A percentile compares a stretch with the other conserved stretches of the same genome.
phyloP scores from a whole-genome alignment of 345 rosid species.

The Salix brachista region DNA sequence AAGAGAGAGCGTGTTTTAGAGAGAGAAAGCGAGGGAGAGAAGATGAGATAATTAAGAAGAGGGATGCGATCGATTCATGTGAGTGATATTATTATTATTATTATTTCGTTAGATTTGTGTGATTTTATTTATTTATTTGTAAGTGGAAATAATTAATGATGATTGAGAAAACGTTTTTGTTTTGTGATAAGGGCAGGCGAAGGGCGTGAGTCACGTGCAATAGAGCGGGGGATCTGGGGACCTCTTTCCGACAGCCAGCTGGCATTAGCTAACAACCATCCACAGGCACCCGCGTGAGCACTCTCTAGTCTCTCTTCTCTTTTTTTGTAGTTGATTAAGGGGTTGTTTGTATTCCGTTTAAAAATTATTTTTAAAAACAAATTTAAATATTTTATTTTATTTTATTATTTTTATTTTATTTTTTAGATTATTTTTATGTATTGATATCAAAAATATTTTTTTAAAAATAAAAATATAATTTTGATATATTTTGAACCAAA shows the following conservation, averaged over 20 bases:
- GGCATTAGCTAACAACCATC: constrained; percentile 42
- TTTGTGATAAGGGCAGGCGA: constrained; percentile 1
- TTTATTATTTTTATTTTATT: too few relatives aligned
- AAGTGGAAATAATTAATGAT: neutral
- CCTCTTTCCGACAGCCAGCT: constrained; percentile 60
- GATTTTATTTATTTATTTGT: constrained; percentile 2
- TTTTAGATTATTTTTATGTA: too few relatives aligned
- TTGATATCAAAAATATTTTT: too few relatives aligned
- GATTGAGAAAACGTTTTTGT: neutral
- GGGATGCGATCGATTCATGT: neutral
- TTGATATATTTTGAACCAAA: too few relatives aligned
- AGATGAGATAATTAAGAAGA: neutral
- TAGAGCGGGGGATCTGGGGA: constrained; percentile 31
- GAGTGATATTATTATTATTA: too few relatives aligned
- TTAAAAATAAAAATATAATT: too few relatives aligned
- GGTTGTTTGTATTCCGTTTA: too few relatives aligned
- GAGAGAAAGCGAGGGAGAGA: constrained; percentile 7
- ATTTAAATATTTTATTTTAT: too few relatives aligned
- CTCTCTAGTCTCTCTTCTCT: constrained; percentile 4
- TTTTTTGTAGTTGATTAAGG: too few relatives aligned
- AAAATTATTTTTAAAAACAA: too few relatives aligned
- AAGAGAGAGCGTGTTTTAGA: neutral
- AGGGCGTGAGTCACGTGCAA: constrained; percentile 55
- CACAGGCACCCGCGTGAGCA: constrained; percentile 38
- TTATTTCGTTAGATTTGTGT: neutral